Evolutionary conservation across 768 basidiomycete genomes (phyloP), one percentile per base, ranked within the genome.

Genomic region (Epithele typhae): DNA sequence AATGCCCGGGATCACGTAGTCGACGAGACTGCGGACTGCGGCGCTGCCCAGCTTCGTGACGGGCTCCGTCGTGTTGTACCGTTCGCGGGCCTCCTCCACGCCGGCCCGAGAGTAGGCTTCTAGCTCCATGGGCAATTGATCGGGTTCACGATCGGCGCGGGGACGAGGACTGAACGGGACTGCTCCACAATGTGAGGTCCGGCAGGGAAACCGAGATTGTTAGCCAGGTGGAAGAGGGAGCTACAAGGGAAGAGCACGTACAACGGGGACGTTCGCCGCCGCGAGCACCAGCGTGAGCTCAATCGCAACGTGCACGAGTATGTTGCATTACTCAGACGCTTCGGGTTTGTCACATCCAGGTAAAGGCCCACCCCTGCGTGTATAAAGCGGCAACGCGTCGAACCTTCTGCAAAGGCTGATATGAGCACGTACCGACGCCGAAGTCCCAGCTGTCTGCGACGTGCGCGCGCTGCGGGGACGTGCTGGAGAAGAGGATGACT

Each of bases 401-500:
- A 25, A 43, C 8, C n/a, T n/a, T n/a, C 5, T n/a, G 18, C 35
- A n/a, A n/a, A n/a, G 32, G 18, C 10, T 6, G 4, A 21, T 12
- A 23, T 36, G 54, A 43, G 24, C 3, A 46, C 56, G 39, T 32
- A 68, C 93, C 92, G 22, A 83, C 84, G 33, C 94, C 94, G 64
- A 96, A 92, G 58, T 95, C 88, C 91, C 90, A 95, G 63, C 81
- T 75, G 45, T 75, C 73, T 27, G 82, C 76, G 48, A 92, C 75
- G 15, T 83, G 86, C 15, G 95, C 93, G 4, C 93, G 93, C 27
- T 96, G 79, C 1, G 96, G 96, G 25, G 90, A 93, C 0, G 95
- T 98, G 61, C 98, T 96, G 2, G 96, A 92, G 64, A 97, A 92
- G 46, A 98, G 79, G 40, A 98, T 70, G 0, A 95, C 94, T 17